Base-by-base conservation (phyloP, 495 filamentous ascomycete species). In the Penicillium subrubescens region DNA sequence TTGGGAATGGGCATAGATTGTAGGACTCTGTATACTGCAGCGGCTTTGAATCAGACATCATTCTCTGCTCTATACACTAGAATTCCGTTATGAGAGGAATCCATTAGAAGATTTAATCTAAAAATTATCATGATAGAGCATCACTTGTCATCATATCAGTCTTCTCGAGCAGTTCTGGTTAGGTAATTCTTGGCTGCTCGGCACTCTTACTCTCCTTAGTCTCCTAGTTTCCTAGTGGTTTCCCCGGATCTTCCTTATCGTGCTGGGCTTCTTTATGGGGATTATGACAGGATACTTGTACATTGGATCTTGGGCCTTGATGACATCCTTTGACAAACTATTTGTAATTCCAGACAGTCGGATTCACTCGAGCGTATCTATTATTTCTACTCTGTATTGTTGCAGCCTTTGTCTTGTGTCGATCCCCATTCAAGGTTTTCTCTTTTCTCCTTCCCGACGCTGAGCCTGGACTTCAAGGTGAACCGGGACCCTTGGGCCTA, bases 221-320 rank as follows among this genome's bases (percentile, higher is more conserved):
- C 25, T 27, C 25, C 25, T 27, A 27, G 25, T 27, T 4, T 27
- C 25, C 25, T 2, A 8, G 39, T 62, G 15, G 8, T 8, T 68
- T 68, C 66, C 69, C 69, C 69, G 58, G 63, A 69, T 71, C 66
- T 65, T 63, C 57, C 29, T 60, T 50, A 62, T 61, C 59, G 11
- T 29, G 43, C 12, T 51, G 7, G 1, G n/a, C 25, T 27, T 27
- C 25, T 27, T 27, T 27, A 27, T 27, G 31, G 31, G 31, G 8
- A 33, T 33, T 33, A 33, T 33, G 31, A 33, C 31, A 33, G 31
- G 5, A 33, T 33, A 31, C 29, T 3, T 31, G 5, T 8, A 33
- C 8, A 33, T 33, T 33, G 2, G 35, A 19, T n/a, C 41, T 19
- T n/a, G 41, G 41, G 5, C n/a, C 41, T 44, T 44, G 15, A 6